phyloP scores from a whole-genome alignment of 257 asterid genomes.

The Solanum boliviense region DNA sequence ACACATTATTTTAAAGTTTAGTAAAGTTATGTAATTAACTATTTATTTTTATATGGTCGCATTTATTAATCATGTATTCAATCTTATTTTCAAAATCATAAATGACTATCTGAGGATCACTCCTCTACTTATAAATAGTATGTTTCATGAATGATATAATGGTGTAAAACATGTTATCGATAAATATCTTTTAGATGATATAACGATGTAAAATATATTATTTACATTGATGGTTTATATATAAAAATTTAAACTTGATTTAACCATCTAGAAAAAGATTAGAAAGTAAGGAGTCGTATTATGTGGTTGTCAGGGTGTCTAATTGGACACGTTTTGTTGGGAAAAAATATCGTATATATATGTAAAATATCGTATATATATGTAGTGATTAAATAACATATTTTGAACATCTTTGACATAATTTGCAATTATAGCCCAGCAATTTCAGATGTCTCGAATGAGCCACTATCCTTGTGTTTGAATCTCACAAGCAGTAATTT shows the following conservation, averaged over 20 bases:
- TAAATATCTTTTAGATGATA: background rate
- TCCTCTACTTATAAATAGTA: no score
- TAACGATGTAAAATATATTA: background rate
- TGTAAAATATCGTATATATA: no score
- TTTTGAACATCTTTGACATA: no score
- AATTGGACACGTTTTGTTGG: no score
- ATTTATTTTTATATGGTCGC: background rate
- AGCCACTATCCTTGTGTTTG: no score
- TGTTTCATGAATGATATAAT: no score
- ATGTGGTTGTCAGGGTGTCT: no score
- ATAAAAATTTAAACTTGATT: background rate
- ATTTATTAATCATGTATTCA: background rate
- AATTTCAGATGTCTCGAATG: no score
- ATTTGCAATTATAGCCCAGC: accelerated
- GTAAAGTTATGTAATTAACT: background rate
- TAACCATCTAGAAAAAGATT: background rate
- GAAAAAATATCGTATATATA: no score
- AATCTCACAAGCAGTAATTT: no score
- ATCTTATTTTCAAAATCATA: background rate
- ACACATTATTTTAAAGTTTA: slow-evolving; percentile 6
- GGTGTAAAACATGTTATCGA: background rate
- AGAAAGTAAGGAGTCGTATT: background rate
- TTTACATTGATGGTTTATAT: background rate
- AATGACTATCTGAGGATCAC: no score
- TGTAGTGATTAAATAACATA: no score